These are phyloP conservation scores for Adansonia rubrostipa DNA, from an alignment of 441 rosid species.

Conservation along the genomic window DNA sequence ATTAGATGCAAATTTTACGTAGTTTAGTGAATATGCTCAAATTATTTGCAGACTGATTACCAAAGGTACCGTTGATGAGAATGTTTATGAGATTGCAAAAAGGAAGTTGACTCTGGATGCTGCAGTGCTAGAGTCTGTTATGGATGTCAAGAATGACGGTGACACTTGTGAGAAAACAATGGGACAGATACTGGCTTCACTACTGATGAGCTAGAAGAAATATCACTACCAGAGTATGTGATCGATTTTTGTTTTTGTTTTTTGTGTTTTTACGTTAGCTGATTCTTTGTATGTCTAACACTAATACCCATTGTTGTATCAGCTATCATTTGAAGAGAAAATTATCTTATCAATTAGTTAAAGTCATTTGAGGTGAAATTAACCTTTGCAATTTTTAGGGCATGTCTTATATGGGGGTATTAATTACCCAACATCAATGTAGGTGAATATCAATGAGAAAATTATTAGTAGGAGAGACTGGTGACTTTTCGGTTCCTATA, in stretches of 20 bases:
- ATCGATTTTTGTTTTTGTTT: background rate
- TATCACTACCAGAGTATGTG: background rate
- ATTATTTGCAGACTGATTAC: slow-evolving; percentile 71
- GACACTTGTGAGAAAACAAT: slow-evolving; percentile 72
- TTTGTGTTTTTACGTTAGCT: background rate
- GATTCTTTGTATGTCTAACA: background rate
- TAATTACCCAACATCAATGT: background rate
- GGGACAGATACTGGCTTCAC: slow-evolving; percentile 92
- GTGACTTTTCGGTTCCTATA: background rate
- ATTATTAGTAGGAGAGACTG: background rate
- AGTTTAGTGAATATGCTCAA: slow-evolving; percentile 7
- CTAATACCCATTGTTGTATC: slow-evolving; percentile 25
- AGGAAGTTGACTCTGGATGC: slow-evolving; percentile 85
- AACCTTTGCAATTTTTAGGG: background rate
- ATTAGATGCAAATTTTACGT: slow-evolving; percentile 18
- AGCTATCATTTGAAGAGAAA: slow-evolving; percentile 8
- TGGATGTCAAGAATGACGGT: slow-evolving; percentile 61
- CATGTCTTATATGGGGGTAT: background rate
- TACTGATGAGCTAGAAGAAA: slow-evolving; percentile 60
- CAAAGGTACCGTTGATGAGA: slow-evolving; percentile 90
- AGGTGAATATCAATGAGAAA: background rate
- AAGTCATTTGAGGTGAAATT: background rate
- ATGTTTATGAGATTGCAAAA: slow-evolving; percentile 88
- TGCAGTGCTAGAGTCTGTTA: slow-evolving; percentile 85
- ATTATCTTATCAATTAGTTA: background rate